These are phyloP conservation scores for Penicillium goetzii DNA, from an alignment of 495 filamentous ascomycete genomes.

Conservation along the genomic window DNA sequence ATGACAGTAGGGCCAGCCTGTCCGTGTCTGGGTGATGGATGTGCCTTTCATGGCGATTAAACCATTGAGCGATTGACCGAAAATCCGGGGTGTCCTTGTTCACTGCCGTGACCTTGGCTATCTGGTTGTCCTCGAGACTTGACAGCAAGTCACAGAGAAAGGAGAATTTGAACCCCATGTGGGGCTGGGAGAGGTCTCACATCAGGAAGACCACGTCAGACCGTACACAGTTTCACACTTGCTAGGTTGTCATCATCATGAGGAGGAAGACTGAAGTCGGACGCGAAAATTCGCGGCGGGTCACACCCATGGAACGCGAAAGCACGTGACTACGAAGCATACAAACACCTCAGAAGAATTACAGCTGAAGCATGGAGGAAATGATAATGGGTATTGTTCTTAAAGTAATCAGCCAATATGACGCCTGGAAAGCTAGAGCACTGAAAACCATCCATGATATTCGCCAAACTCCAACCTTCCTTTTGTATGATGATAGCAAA, in stretches of 20 bases:
- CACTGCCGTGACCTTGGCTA: slow-evolving; percentile 41
- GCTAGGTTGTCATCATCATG: neutral
- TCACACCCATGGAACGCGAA: slow-evolving; percentile 43
- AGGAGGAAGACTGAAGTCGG: slow-evolving; percentile 7
- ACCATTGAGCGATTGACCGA: slow-evolving; percentile 60
- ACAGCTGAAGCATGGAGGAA: slow-evolving; percentile 2
- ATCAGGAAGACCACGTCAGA: neutral
- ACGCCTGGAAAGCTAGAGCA: neutral
- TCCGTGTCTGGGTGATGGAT: slow-evolving; percentile 58
- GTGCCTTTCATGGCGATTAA: slow-evolving; percentile 53
- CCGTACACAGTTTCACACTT: neutral
- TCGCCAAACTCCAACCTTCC: slow-evolving; percentile 40
- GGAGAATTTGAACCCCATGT: slow-evolving; percentile 66
- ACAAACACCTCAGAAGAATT: neutral
- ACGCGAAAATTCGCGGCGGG: slow-evolving; percentile 24
- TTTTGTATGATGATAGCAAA: slow-evolving; percentile 21
- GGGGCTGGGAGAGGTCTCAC: neutral
- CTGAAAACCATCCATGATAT: slow-evolving; percentile 15
- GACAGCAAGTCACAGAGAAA: slow-evolving; percentile 65
- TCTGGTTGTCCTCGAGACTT: slow-evolving; percentile 50
- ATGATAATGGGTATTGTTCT: slow-evolving; percentile 7
- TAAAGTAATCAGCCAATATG: neutral
- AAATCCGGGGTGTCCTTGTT: slow-evolving; percentile 39
- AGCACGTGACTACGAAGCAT: slow-evolving; percentile 38
- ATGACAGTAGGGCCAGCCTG: slow-evolving; percentile 65